Percentiles rank a stretch among this genome's conserved stretches.
Evolutionary conservation across 768 basidiomycete genomes (phyloP).

Genomic region (Leucocoprinus leucothites): DNA sequence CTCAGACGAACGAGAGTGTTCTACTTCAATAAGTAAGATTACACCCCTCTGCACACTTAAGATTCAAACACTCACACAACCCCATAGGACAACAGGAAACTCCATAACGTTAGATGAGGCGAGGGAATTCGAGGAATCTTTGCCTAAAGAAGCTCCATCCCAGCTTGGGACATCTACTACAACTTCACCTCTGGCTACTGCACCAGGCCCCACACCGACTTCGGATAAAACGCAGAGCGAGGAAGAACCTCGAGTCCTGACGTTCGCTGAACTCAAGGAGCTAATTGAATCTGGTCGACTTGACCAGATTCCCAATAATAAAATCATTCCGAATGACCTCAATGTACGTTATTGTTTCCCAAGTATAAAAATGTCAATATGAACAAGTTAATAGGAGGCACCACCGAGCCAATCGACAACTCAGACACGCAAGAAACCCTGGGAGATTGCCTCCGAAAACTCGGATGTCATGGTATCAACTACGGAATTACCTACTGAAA

Average conservation of each 20-base stretch:
- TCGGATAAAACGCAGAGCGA: not conserved
- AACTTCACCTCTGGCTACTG: not conserved
- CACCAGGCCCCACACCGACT: not conserved
- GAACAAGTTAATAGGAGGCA: constrained; percentile 36
- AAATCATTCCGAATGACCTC: constrained; percentile 59
- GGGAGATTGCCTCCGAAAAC: constrained; percentile 41
- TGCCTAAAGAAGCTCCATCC: not conserved
- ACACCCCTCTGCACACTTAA: not conserved
- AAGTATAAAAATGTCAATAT: not conserved
- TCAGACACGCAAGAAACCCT: constrained; percentile 58
- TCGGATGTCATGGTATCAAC: not conserved
- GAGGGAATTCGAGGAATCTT: constrained; percentile 29
- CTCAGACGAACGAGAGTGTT: constrained; percentile 58
- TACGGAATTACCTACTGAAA: not conserved
- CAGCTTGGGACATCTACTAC: not conserved
- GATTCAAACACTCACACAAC: not conserved
- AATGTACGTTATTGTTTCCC: constrained; percentile 42
- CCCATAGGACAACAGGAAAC: constrained; percentile 35
- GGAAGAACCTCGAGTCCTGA: constrained; percentile 44
- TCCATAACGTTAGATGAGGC: constrained; percentile 41
- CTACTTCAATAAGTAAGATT: constrained; percentile 64
- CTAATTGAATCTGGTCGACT: constrained; percentile 70
- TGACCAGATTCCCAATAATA: constrained; percentile 79
- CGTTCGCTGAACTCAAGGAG: constrained; percentile 65
- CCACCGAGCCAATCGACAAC: constrained; percentile 55